Evolutionary conservation across 768 basidiomycete species (phyloP), one percentile per base, ranked within the genome.

Genomic region (Calocybe cyanea): DNA sequence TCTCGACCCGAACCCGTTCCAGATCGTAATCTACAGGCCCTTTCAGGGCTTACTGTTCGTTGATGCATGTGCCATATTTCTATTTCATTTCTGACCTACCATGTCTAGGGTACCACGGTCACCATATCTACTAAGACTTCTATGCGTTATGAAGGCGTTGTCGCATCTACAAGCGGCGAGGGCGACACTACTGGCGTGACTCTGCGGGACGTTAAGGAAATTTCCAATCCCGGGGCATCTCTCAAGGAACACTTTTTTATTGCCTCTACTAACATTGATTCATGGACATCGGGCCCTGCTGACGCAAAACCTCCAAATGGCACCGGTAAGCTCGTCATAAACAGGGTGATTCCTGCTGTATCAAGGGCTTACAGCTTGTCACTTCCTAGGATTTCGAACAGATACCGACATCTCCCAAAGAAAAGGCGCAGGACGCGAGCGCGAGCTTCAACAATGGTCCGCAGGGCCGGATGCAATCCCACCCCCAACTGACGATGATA

Each of bases 401-500:
- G 89, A 92, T 60, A 70, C 79, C 7, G 89, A 92, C 54, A 92
- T 92, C 55, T 77, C 75, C 57, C 71, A 73, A 45, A 81, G 78
- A 63, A 75, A 73, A 51, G 68, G 62, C 21, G 54, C 53, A 11
- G 60, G 69, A 7, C 79, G 81, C 35, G 85, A 89, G 55, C 87
- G 90, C 45, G 88, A 90, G 54, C 70, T 92, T 37, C 85, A 88
- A 58, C 83, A 85, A 8, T 92, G 90, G 90, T 76, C 79, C 46
- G 66, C 82, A 18, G 69, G 71, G 40, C 47, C 60, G 1, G 66
- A 75, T 20, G 59, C 62, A 14, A 44, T 57, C 14, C 58, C 58
- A 1, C 63, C 62, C 39, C n/a, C n/a, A n/a, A 72, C 71, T 33
- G 88, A 90, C 58, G 87, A 88, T 24, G 48, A 77, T 45, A 89